phyloP scores from a whole-genome alignment of 208 protist species.

The Strigomonas culicis region DNA sequence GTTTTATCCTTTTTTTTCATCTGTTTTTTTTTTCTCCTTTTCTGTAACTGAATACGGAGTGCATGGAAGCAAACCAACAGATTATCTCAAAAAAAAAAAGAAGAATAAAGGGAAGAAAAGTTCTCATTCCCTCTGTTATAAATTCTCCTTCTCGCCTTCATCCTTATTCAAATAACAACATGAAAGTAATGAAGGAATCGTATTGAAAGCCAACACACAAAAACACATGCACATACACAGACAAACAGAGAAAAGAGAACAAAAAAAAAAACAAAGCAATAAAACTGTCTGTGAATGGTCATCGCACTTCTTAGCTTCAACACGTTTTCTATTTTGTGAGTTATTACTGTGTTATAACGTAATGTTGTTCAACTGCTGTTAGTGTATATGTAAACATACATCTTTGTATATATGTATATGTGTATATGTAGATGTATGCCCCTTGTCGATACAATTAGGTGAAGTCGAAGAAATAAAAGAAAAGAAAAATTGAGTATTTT shows the following conservation, averaged over 20 bases:
- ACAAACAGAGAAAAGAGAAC: conserved; percentile 8
- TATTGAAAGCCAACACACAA: too few relatives aligned
- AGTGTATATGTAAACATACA: too few relatives aligned
- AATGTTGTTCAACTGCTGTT: too few relatives aligned
- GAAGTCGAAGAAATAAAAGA: conserved; percentile 5
- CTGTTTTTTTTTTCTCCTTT: neutral
- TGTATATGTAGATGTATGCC: neutral
- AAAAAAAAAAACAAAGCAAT: conserved; percentile 7
- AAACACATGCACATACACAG: conserved; percentile 7
- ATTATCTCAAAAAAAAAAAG: neutral
- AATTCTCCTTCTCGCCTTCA: too few relatives aligned
- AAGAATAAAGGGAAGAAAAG: neutral
- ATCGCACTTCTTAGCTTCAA: neutral
- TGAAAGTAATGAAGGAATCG: too few relatives aligned
- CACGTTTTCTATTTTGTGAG: too few relatives aligned
- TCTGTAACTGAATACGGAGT: neutral
- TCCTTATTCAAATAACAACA: too few relatives aligned
- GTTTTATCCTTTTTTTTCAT: neutral
- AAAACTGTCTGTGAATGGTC: neutral
- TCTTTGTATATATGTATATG: conserved; percentile 4
- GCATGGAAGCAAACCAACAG: neutral
- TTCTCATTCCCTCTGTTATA: too few relatives aligned
- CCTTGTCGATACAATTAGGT: too few relatives aligned
- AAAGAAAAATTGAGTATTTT: neutral
- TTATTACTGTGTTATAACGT: too few relatives aligned